A percentile compares a stretch with the other conserved stretches of the same genome.
phyloP scores from a whole-genome alignment of 768 basidiomycete species.

The Leucosporidium creatinivorum region DNA sequence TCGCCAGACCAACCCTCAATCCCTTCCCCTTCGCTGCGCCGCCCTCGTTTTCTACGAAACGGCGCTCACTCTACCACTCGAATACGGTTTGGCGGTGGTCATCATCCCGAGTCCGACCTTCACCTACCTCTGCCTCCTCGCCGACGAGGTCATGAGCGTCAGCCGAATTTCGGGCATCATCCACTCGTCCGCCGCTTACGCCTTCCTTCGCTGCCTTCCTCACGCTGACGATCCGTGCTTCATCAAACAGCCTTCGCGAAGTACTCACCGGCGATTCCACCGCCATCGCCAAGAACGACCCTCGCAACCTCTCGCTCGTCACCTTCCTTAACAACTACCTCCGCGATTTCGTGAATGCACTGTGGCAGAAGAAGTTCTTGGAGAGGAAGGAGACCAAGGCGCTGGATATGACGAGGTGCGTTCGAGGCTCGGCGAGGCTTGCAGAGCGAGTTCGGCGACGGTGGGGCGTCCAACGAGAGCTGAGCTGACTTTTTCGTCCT shows the following conservation, averaged over 20 bases:
- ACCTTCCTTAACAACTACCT: slow-evolving; percentile 8
- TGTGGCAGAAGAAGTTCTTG: slow-evolving; percentile 20
- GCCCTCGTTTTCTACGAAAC: slow-evolving; percentile 12
- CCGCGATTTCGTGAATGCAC: slow-evolving; percentile 6
- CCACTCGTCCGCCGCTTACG: neutral
- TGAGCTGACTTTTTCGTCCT: no score
- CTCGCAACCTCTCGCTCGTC: neutral
- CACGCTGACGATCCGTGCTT: no score
- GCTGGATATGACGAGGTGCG: slow-evolving; percentile 2
- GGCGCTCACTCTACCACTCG: slow-evolving; percentile 11
- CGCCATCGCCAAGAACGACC: neutral
- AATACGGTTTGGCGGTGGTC: slow-evolving; percentile 4
- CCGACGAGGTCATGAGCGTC: slow-evolving; percentile 3
- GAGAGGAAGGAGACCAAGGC: neutral
- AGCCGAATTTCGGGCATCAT: slow-evolving; percentile 18
- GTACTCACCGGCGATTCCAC: slow-evolving; percentile 7
- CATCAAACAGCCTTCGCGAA: slow-evolving; percentile 9
- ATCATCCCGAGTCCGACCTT: slow-evolving; percentile 5
- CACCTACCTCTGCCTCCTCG: slow-evolving; percentile 4
- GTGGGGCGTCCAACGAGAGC: neutral
- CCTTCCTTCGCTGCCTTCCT: no score
- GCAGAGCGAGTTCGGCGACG: neutral
- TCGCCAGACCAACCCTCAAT: neutral
- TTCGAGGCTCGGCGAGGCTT: neutral
- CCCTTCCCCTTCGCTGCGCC: slow-evolving; percentile 8